Evolutionary conservation across 495 filamentous ascomycete species (phyloP), one percentile per base, ranked within the genome.

Genomic region (Rhypophila decipiens): DNA sequence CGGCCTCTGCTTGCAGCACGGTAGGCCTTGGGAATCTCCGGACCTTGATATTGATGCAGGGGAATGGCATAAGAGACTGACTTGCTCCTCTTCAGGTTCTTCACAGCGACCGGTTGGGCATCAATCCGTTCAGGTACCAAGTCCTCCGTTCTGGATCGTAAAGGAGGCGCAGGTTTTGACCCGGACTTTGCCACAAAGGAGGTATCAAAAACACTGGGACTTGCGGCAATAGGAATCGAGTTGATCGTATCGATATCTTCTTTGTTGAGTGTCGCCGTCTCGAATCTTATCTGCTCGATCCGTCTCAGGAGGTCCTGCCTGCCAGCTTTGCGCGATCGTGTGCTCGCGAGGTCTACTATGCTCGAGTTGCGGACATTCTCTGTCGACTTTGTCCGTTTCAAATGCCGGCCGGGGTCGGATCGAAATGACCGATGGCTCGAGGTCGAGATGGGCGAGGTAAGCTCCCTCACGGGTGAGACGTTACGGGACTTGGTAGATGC

Each of bases 181-280:
- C 18, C 10, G 8, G 35, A 37, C 18, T 5, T 7, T 37, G 35
- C 15, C 7, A 13, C 27, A 47, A 46, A 46, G 1, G 38, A 35
- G 2, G 42, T 44, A 19, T 46, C 19, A 43, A 62, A 57, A 5
- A 64, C 42, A 44, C 59, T 66, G 20, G 63, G 59, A 42, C 61
- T 64, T 10, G 52, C 59, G 0, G 37, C 54, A 20, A 66, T 64
- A 3, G 52, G 53, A 18, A 66, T 63, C 35, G 34, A 34, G 12
- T 47, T 18, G 13, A 41, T 39, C 13, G 38, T 39, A n/a, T n/a
- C n/a, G n/a, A n/a, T n/a, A n/a, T n/a, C n/a, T 5, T 19, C 27
- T 2, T 22, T 39, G 22, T 9, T 15, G n/a, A 13, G 27, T 19
- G 38, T 18, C 22, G 13, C 43, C 39, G 15, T 13, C 15, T 20